These are phyloP conservation scores for Schizophyllum commune DNA, from an alignment of 1,284 basidiomycete species.

Conservation along the genomic window DNA sequence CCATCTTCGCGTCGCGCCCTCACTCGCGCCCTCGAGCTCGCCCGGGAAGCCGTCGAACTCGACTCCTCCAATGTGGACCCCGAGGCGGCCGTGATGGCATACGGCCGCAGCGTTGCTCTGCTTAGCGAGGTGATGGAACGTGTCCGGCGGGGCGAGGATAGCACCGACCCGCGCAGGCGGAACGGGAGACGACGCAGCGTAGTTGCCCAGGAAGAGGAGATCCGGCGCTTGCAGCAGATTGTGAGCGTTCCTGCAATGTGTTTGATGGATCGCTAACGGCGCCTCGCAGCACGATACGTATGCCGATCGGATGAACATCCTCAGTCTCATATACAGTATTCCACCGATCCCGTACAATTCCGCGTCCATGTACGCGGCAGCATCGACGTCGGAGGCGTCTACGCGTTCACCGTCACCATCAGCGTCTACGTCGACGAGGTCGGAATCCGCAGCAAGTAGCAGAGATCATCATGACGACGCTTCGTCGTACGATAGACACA, in stretches of 20 bases:
- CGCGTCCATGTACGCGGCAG: constrained; percentile 30
- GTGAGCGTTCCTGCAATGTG: constrained; percentile 34
- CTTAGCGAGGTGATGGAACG: constrained; percentile 83
- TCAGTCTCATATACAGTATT: constrained; percentile 79
- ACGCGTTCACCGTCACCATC: constrained; percentile 33
- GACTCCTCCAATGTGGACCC: constrained; percentile 79
- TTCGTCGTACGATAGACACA: background rate
- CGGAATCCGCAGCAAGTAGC: constrained; percentile 23
- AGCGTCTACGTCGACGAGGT: constrained; percentile 41
- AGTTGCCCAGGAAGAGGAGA: constrained; percentile 79
- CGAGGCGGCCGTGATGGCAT: constrained; percentile 71
- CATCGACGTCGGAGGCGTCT: background rate
- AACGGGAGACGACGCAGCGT: constrained; percentile 62
- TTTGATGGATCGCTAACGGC: background rate
- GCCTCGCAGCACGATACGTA: constrained; percentile 72
- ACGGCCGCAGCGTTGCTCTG: constrained; percentile 73
- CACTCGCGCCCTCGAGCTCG: constrained; percentile 73
- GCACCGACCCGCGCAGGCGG: constrained; percentile 44
- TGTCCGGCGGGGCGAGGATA: constrained; percentile 74
- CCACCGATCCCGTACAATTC: constrained; percentile 61
- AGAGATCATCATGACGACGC: background rate
- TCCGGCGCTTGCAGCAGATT: constrained; percentile 71
- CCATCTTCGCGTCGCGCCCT: constrained; percentile 74
- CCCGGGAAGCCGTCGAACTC: constrained; percentile 72
- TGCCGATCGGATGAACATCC: constrained; percentile 81